Evolutionary conservation across 2,329 filamentous ascomycete species (phyloP), one percentile per base, ranked within the genome.

Genomic region (Ophiobolus disseminans): DNA sequence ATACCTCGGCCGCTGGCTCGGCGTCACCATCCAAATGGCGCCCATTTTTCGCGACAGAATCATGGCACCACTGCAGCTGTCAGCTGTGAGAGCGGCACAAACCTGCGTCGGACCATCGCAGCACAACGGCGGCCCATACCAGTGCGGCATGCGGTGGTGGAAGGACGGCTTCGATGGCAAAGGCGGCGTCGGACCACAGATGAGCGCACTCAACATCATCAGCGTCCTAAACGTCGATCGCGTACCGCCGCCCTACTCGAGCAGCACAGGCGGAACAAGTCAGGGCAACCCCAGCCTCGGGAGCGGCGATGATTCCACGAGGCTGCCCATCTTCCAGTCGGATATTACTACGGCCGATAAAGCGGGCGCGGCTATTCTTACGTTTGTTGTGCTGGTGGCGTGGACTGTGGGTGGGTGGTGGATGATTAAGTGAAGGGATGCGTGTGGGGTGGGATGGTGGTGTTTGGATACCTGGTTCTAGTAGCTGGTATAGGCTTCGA

Each of bases 181-280:
- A 1, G 64, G 67, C 9, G 82, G 82, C 6, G 81, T 83, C 1
- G 82, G 82, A 2, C 78, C 84, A 64, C 78, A 83, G 68, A 82
- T 85, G 80, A 78, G 76, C 39, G 82, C 80, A 0, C 72, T 86
- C 5, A 80, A 80, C 38, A 75, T 80, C 38, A 76, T 85, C 41
- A 68, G 75, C 46, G 75, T 74, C 26, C 68, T 76, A 39, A 66
- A 79, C 20, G 73, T 80, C 8, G 46, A 68, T 10, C 48, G 60
- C 7, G 70, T 76, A 0, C 53, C 63, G 4, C 72, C 74, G 6
- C 79, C 79, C 7, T 69, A 82, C 3, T 77, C 74, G 4, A 77
- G 78, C 35, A 57, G 62, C 0, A 82, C 78, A 2, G 82, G 82
- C 13, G 81, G 80, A 16, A 81, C 78, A 7, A 78, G 73, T 38